Base-by-base conservation (phyloP, 2,329 filamentous ascomycete genomes). In the Microsporum canis region DNA sequence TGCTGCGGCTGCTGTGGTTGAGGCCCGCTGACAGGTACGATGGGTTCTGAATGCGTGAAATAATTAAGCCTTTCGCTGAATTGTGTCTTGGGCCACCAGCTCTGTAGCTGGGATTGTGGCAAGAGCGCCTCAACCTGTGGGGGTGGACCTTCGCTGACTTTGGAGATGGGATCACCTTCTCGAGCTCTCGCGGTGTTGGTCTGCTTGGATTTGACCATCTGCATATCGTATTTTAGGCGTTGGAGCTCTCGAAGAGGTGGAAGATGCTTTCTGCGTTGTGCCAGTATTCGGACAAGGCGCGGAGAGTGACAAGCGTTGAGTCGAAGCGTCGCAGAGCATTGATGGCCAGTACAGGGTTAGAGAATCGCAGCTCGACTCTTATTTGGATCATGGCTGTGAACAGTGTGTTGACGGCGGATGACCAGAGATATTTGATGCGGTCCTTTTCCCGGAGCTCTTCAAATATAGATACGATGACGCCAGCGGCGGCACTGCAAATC, bases 351-450 rank as follows among this genome's bases (percentile, higher is more conserved):
- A 77, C 72, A 3, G 75, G 75, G 53, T 77, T 77, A 2, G 75
- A 77, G 61, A 77, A 77, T 27, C 75, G 74, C 23, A 77, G 70
- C 61, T 77, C 75, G 5, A 77, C 75, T 17, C 75, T 72, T 5
- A 77, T 75, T 68, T 77, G 75, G 33, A 77, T 76, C 75, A 77
- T 77, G 14, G 75, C 75, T 4, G 75, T 77, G 65, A 77, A 77
- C 4, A 77, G 65, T 0, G 74, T 75, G 58, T 76, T 75, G 8
- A 77, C 75, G 2, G 73, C 73, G 17, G 75, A 75, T 60, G 75
- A 73, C 75, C 75, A 77, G 7, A 77, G 67, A 63, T 71, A 75
- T 61, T 75, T 77, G 60, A 77, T 65, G 14, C 72, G 69, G 60
- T 76, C 72, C 39, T 75, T 74, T 23, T 75, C 64, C 7, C 75